Base-by-base conservation (phyloP, 164 flowering plant species). In the Vitis rotundifolia region DNA sequence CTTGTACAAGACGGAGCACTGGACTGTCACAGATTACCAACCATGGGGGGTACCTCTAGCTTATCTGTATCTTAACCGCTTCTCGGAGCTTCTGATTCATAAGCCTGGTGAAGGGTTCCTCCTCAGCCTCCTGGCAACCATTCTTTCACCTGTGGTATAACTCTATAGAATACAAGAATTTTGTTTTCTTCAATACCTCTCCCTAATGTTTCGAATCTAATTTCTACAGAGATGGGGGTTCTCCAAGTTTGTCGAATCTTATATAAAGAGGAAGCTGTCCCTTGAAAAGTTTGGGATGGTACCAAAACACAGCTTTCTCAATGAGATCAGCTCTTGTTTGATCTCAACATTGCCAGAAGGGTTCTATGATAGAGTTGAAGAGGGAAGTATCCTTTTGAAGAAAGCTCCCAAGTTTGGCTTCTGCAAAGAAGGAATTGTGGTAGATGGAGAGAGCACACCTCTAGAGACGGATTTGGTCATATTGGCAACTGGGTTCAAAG, bases 41-140 rank as follows among this genome's bases (percentile, higher is more conserved):
- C 85, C 90, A 12, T 88, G 87, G 89, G 88, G 91, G 5, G 64
- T 86, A 11, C 75, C 83, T 16, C 28, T 89, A 3, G 71, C 59
- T 0, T 67, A 12, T 64, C 68, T 87, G 0, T 90, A 81, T 66
- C 48, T 75, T 0, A 87, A 71, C 69, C 86, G 91, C 28, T 87
- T 90, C 74, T 67, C 96, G 0, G 93, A 90, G 83, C 82, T 89
- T 11, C 16, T 82, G 67, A 55, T 83, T 70, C 92, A 88, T 60
- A 91, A 91, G 67, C 96, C 96, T 8, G 87, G 85, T 16, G 92
- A 89, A 81, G 86, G 91, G 9, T 8, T 78, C 10, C 57, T 88
- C 0, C 70, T 80, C 1, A 68, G 81, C 60, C 72, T 86, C 61
- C 26, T 85, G 18, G 88, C 93, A 18, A 74, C 89, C 14, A 3